phyloP scores from a whole-genome alignment of 441 rosid species.

The Arabidopsis hybrid region DNA sequence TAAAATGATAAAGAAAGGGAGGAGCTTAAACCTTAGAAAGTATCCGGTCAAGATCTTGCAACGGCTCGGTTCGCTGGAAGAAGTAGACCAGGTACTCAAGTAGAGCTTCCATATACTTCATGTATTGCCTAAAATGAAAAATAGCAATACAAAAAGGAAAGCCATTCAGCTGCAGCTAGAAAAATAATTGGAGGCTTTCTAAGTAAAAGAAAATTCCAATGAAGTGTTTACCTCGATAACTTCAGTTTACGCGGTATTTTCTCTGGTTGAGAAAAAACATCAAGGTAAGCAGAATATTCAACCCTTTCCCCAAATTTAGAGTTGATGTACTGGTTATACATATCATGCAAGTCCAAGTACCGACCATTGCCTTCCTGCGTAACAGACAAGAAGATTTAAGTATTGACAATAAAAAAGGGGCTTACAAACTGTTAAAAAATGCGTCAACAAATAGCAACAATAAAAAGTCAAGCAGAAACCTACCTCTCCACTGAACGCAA shows the following conservation, averaged over 20 bases:
- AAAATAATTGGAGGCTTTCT: conserved; percentile 9
- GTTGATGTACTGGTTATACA: conserved; percentile 85
- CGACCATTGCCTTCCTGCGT: conserved; percentile 88
- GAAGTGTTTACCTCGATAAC: conserved; percentile 62
- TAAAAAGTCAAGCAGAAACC: conserved; percentile 4
- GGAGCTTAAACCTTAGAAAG: conserved; percentile 67
- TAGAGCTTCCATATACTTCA: conserved; percentile 80
- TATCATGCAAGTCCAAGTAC: conserved; percentile 89
- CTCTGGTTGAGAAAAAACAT: conserved; percentile 70
- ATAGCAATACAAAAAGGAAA: conserved; percentile 18
- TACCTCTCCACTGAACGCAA: conserved; percentile 97
- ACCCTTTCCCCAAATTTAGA: conserved; percentile 86
- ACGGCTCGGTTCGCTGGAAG: conserved; percentile 91
- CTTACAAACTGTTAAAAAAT: background rate
- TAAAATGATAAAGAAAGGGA: conserved; percentile 15
- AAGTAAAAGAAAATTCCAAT: conserved; percentile 16
- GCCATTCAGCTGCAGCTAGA: conserved; percentile 37
- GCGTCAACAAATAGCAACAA: conserved; percentile 14
- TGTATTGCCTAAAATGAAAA: conserved; percentile 73
- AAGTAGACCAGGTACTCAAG: conserved; percentile 79
- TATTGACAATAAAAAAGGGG: background rate
- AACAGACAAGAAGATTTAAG: conserved; percentile 27
- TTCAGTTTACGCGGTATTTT: conserved; percentile 67
- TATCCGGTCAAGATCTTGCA: conserved; percentile 94
- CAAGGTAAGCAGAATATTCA: conserved; percentile 90